phyloP scores from a whole-genome alignment of 2,329 filamentous ascomycete genomes.

The Phoma sp. region DNA sequence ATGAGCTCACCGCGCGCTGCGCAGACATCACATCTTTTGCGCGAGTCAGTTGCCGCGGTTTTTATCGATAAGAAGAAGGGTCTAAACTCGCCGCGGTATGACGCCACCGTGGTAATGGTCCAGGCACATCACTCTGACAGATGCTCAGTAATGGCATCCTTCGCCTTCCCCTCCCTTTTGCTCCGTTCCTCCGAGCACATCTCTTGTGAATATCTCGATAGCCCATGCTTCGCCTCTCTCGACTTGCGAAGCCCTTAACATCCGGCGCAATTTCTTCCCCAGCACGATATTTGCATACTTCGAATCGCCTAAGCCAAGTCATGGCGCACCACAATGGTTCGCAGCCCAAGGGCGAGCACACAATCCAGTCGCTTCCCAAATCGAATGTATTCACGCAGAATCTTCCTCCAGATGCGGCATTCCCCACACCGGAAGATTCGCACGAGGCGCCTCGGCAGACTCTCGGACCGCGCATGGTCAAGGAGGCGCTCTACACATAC shows the following conservation, averaged over 20 bases:
- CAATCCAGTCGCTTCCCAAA: conserved; percentile 64
- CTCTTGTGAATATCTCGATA: not conserved
- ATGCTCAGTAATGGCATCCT: conserved; percentile 18
- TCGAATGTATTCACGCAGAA: conserved; percentile 68
- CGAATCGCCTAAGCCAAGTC: conserved; percentile 51
- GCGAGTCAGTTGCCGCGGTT: conserved; percentile 24
- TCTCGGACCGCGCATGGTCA: conserved; percentile 82
- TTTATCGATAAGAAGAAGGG: conserved; percentile 25
- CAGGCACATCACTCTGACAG: conserved; percentile 29
- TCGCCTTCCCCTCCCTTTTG: conserved; percentile 19
- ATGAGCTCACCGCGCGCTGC: not conserved
- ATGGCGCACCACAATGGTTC: conserved; percentile 51
- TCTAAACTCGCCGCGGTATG: conserved; percentile 7
- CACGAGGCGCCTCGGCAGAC: conserved; percentile 79
- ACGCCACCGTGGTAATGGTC: conserved; percentile 28
- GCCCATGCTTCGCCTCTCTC: conserved; percentile 26
- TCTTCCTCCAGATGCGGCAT: conserved; percentile 77
- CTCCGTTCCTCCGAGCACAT: not conserved
- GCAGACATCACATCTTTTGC: conserved; percentile 3
- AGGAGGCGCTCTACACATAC: conserved; percentile 85
- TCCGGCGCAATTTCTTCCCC: conserved; percentile 2
- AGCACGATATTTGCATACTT: conserved; percentile 20
- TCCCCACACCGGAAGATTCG: conserved; percentile 79
- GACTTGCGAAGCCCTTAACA: conserved; percentile 9
- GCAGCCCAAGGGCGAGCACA: conserved; percentile 31